Evolutionary conservation across 345 rosid genomes (phyloP), one percentile per base, ranked within the genome.

Genomic region (Lumnitzera littorea): DNA sequence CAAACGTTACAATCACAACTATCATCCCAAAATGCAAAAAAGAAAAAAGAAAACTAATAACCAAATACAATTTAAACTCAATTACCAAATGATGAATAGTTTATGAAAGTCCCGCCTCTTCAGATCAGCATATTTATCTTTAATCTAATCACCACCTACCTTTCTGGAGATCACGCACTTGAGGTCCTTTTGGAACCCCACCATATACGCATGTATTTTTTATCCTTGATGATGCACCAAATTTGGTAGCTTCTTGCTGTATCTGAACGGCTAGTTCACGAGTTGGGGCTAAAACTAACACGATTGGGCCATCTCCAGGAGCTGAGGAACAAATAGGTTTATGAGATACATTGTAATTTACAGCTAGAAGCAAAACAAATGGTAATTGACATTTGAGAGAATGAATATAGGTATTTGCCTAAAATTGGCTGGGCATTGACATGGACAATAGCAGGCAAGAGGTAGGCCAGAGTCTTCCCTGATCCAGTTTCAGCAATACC

Each of bases 181-280:
- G 99, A 71, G 99, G 99, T 71, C 99, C 99, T 79, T 95, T 95
- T 6, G 99, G 99, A 71, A 95, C 99, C 69, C 99, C 99, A 67
- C 99, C 99, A 60, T 95, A 95, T 57, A 91, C 78, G 77, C 99
- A 91, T 43, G 97, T 91, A 70, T 70, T 91, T 74, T 95, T 95
- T 58, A 95, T 91, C 76, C 79, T 84, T 10, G 97, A 95, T 27
- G 99, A 91, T 51, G 97, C 84, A 61, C 99, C 99, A 62, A 95
- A 95, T 70, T 95, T 95, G 63, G 97, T 74, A 25, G 96, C 82
- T 72, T 95, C 99, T 76, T 88, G 96, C 75, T 95, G 99, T 73
- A 95, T 95, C 75, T 95, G 99, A 58, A 95, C 99, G 56, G 99
- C 99, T 72, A 95, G 94, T 73, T 95, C 99, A 46, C 99, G 95